phyloP scores from a whole-genome alignment of 2,329 filamentous ascomycete species.

The Ophiostoma piceae region DNA sequence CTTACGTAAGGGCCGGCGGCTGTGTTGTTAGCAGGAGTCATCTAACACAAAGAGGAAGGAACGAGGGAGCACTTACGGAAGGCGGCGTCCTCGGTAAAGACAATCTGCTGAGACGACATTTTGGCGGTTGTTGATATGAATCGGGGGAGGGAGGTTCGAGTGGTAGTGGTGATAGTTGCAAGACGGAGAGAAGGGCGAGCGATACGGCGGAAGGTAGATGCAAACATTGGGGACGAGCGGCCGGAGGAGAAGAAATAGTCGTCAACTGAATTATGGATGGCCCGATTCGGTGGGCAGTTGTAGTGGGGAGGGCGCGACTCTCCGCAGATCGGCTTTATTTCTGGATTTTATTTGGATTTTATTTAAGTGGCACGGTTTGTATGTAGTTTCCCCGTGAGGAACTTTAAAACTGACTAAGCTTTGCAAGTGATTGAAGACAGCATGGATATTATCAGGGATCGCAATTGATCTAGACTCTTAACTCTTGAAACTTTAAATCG shows the following conservation, averaged over 20 bases:
- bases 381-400: background rate
- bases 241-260: slow-evolving; percentile 2
- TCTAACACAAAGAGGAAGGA: background rate
- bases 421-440: too few species aligned
- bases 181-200: slow-evolving; percentile 3
- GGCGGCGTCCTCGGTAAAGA: slow-evolving; percentile 57
- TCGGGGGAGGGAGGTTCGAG: background rate
- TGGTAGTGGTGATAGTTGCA: background rate
- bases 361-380: background rate
- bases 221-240: background rate
- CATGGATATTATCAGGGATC: background rate
- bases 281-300: slow-evolving; percentile 7
- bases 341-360: background rate
- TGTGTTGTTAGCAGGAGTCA: slow-evolving; percentile 30
- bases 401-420: background rate
- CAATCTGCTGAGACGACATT: slow-evolving; percentile 37
- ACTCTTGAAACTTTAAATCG: background rate
- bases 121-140: slow-evolving; percentile 34
- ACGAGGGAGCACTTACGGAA: slow-evolving; percentile 43
- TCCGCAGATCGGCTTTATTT: slow-evolving; percentile 13
- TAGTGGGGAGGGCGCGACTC: background rate
- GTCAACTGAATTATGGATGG: background rate
- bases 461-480: background rate
- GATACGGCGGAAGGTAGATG: background rate
- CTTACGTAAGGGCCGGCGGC: slow-evolving; percentile 61